Conservation (phyloP, 2,329 filamentous ascomycete species). For the Paracoccidioides lutzii region DNA sequence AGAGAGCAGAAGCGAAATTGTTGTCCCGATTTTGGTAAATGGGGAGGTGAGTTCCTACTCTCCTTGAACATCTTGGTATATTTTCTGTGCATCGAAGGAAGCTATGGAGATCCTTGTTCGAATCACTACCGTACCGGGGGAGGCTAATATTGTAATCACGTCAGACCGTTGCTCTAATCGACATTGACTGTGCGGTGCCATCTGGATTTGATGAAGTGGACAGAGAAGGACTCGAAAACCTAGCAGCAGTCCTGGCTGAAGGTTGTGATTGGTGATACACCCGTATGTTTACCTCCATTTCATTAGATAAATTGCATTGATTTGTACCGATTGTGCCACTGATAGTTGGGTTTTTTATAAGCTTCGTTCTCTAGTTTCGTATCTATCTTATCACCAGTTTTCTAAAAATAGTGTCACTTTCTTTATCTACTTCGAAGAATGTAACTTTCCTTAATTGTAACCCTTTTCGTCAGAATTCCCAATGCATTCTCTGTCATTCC, state of each 20-base stretch:
- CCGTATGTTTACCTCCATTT: background rate
- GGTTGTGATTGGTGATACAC: constrained; percentile 29
- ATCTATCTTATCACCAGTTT: too few species aligned
- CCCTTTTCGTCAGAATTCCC: too few species aligned
- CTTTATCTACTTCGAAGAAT: too few species aligned
- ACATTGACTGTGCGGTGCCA: constrained; percentile 34
- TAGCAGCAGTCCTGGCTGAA: constrained; percentile 29
- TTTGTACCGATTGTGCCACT: background rate
- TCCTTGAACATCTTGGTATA: background rate
- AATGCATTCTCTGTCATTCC: too few species aligned
- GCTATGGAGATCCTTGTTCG: background rate
- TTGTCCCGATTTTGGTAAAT: constrained; percentile 33
- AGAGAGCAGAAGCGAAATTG: constrained; percentile 37
- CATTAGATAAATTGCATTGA: background rate
- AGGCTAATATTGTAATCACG: constrained; percentile 1
- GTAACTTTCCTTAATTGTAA: too few species aligned
- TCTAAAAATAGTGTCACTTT: too few species aligned
- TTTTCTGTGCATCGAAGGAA: background rate
- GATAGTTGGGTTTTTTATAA: background rate
- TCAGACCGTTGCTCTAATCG: constrained; percentile 37
- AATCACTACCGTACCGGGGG: background rate
- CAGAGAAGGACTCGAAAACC: constrained; percentile 28
- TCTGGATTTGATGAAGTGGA: constrained; percentile 35
- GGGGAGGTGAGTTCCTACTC: constrained; percentile 24
- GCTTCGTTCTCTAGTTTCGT: too few species aligned